Evolutionary conservation across 208 protist genomes (phyloP).

Genomic region (Trypanosoma caninum): DNA sequence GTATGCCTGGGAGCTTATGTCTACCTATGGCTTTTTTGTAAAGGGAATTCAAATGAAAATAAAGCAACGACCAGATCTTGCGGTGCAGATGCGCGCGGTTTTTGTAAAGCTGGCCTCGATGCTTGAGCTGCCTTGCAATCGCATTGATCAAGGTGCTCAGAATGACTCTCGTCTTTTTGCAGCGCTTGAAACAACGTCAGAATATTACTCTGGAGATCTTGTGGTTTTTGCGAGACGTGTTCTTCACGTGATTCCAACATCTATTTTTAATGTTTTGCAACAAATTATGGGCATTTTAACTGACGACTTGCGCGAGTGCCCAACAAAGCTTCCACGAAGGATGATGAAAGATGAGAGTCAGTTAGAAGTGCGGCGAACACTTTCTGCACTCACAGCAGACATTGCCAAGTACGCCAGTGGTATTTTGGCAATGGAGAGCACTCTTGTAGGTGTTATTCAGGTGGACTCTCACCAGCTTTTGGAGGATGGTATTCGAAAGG

Average conservation of each 20-base stretch:
- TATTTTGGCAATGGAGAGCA: constrained; percentile 97
- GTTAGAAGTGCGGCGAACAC: constrained; percentile 79
- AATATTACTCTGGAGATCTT: constrained; percentile 93
- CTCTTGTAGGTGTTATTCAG: constrained; percentile 95
- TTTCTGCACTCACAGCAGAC: constrained; percentile 89
- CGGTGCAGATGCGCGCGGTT: constrained; percentile 93
- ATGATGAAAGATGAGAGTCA: constrained; percentile 87
- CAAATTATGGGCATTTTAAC: constrained; percentile 94
- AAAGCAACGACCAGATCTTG: constrained; percentile 82
- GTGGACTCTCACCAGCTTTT: constrained; percentile 96
- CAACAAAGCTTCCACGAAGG: constrained; percentile 58
- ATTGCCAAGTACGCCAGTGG: constrained; percentile 95
- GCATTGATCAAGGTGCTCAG: constrained; percentile 88
- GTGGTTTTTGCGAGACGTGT: constrained; percentile 93
- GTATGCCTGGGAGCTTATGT: constrained; percentile 96
- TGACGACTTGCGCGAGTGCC: constrained; percentile 63
- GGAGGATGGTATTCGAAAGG: constrained; percentile 96
- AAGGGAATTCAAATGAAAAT: constrained; percentile 93
- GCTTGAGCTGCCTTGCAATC: constrained; percentile 93
- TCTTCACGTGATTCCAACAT: constrained; percentile 95
- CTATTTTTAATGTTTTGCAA: constrained; percentile 94
- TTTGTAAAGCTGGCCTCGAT: constrained; percentile 97
- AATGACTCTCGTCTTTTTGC: constrained; percentile 47
- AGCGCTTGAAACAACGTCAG: constrained; percentile 88
- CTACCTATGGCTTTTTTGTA: constrained; percentile 81